A percentile compares a stretch with the other conserved stretches of the same genome.
phyloP scores from a whole-genome alignment of 129 eudicot species.

The Heracleum sosnowskyi region DNA sequence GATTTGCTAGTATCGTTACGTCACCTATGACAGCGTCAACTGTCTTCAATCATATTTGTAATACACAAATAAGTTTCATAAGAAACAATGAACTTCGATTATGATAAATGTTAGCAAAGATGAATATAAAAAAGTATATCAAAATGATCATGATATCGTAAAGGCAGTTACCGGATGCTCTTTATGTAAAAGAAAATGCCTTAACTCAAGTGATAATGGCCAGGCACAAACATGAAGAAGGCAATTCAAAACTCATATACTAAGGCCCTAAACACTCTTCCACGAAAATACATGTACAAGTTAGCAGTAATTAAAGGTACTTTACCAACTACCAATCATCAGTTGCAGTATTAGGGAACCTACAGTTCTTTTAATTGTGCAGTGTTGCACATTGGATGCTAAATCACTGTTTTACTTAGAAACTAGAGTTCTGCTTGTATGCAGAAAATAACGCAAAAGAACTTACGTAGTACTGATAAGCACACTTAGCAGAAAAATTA shows the following conservation, averaged over 20 bases:
- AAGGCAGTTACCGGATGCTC: not conserved
- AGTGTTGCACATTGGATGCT: not conserved
- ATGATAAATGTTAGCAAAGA: not conserved
- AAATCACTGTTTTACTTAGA: not conserved
- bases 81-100: not conserved
- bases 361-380: not conserved
- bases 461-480: too few species aligned
- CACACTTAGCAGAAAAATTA: not conserved
- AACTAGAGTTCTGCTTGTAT: not conserved
- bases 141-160: not conserved
- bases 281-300: not conserved
- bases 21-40: slow-evolving; percentile 44
- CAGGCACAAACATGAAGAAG: not conserved
- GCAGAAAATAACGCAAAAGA: not conserved
- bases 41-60: slow-evolving; percentile 19
- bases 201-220: too few species aligned
- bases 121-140: not conserved
- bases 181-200: not conserved
- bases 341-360: not conserved
- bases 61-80: not conserved
- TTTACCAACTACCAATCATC: not conserved
- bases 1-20: slow-evolving; percentile 35
- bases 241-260: not conserved
- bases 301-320: not conserved
- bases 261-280: not conserved